These are phyloP conservation scores for Podospora comata DNA, from an alignment of 495 filamentous ascomycete genomes.

Conservation along the genomic window DNA sequence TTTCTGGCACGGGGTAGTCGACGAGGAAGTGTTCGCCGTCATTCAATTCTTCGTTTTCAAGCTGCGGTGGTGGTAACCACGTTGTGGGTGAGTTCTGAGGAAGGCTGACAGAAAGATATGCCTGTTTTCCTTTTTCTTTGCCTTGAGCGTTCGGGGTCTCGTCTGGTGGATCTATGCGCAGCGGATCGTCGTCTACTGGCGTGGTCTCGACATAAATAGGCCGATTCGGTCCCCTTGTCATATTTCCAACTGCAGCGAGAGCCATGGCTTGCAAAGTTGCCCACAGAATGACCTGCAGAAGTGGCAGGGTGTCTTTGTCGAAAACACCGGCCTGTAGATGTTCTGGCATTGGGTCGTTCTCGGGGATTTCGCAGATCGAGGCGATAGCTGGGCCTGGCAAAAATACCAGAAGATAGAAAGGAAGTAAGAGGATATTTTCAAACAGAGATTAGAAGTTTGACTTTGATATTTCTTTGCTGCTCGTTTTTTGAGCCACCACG, in stretches of 20 bases:
- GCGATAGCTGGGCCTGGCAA: not conserved
- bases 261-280: not conserved
- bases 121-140: not conserved
- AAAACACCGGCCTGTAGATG: not conserved
- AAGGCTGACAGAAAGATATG: not conserved
- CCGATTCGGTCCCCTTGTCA: not conserved
- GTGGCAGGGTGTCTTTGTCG: not conserved
- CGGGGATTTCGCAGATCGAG: not conserved
- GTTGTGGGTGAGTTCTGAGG: not conserved
- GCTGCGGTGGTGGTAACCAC: not conserved
- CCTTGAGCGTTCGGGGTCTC: not conserved
- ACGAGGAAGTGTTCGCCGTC: not conserved
- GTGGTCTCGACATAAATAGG: not conserved
- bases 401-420: not conserved
- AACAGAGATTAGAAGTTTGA: not conserved
- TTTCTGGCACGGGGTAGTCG: not conserved
- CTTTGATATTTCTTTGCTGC: not conserved
- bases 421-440: not conserved
- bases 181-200: not conserved
- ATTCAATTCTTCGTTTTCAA: not conserved
- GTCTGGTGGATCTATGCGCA: no score
- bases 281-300: not conserved
- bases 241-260: not conserved
- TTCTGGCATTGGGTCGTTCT: not conserved
- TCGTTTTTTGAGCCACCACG: not conserved